phyloP scores from a whole-genome alignment of 1,284 basidiomycete genomes.

The Athelia sp. region DNA sequence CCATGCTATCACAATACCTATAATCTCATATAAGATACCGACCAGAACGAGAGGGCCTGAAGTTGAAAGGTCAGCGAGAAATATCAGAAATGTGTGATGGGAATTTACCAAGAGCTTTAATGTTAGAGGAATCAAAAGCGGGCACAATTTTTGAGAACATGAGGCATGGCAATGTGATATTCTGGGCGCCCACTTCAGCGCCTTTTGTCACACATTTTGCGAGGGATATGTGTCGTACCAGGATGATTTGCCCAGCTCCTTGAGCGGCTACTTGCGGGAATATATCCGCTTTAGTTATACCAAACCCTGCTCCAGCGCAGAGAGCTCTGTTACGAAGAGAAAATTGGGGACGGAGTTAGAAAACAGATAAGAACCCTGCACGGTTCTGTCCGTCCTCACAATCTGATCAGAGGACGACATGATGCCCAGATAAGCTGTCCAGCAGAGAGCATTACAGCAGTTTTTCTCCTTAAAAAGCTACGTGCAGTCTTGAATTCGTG shows the following conservation, averaged over 20 bases:
- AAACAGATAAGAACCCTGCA: not conserved
- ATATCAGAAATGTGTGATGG: not conserved
- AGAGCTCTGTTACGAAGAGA: slow-evolving; percentile 36
- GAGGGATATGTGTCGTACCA: slow-evolving; percentile 30
- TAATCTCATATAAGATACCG: slow-evolving; percentile 44
- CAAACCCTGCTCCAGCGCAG: slow-evolving; percentile 50
- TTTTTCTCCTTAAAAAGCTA: too few species aligned
- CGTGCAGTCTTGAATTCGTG: too few species aligned
- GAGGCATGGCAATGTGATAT: slow-evolving; percentile 64
- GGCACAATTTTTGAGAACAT: slow-evolving; percentile 78
- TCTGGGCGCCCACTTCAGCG: slow-evolving; percentile 30
- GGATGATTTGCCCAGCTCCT: slow-evolving; percentile 53
- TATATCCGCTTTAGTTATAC: slow-evolving; percentile 55
- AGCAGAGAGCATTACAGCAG: slow-evolving; percentile 19
- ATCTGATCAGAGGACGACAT: slow-evolving; percentile 49
- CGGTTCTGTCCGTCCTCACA: slow-evolving; percentile 36
- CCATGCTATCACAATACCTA: slow-evolving; percentile 54
- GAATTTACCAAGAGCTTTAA: slow-evolving; percentile 51
- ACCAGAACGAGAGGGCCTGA: slow-evolving; percentile 52
- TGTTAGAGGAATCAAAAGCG: slow-evolving; percentile 63
- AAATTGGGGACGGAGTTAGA: slow-evolving; percentile 1
- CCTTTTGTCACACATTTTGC: not conserved
- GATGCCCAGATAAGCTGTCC: slow-evolving; percentile 54
- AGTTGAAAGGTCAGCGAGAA: not conserved
- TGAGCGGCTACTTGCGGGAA: slow-evolving; percentile 54